Conservation (phyloP, 2,329 filamentous ascomycete species). For the Hypoxylon sp. region DNA sequence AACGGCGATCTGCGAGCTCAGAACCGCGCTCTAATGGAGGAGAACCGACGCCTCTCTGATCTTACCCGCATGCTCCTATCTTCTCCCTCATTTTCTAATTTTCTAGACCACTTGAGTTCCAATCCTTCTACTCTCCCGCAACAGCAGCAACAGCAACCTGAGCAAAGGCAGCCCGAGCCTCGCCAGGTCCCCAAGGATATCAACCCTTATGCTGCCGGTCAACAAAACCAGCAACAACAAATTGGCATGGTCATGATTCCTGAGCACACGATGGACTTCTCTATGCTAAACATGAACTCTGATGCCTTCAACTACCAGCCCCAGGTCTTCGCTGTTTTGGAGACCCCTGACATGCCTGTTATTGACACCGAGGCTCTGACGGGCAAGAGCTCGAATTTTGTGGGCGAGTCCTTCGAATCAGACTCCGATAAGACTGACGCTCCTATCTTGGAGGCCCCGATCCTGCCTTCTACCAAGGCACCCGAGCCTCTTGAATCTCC, state of each 20-base stretch:
- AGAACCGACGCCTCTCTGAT: conserved; percentile 85
- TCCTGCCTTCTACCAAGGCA: conserved; percentile 52
- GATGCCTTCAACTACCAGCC: conserved; percentile 73
- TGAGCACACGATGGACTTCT: conserved; percentile 82
- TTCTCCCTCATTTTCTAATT: conserved; percentile 86
- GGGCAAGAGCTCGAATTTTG: conserved; percentile 75
- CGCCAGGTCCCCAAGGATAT: conserved; percentile 75
- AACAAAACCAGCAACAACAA: conserved; percentile 73
- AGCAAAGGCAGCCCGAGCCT: conserved; percentile 61
- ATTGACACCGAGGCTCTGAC: conserved; percentile 76
- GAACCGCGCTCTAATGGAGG: conserved; percentile 85
- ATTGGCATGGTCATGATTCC: conserved; percentile 88
- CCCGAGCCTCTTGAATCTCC: conserved; percentile 52
- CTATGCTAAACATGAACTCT: conserved; percentile 74
- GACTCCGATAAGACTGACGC: conserved; percentile 71
- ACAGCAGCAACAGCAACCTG: conserved; percentile 43
- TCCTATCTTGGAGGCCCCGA: conserved; percentile 66
- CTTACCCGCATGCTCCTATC: conserved; percentile 85
- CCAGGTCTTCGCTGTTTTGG: conserved; percentile 80
- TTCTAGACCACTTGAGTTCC: conserved; percentile 78
- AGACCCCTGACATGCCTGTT: conserved; percentile 75
- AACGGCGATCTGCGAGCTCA: conserved; percentile 83
- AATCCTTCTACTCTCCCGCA: conserved; percentile 65
- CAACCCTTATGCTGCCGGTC: conserved; percentile 69
- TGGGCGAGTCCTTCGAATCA: conserved; percentile 61